A percentile compares a stretch with the other conserved stretches of the same genome.
phyloP scores from a whole-genome alignment of 371 early-diverging fungal genomes.

The Entomophthora muscae region DNA sequence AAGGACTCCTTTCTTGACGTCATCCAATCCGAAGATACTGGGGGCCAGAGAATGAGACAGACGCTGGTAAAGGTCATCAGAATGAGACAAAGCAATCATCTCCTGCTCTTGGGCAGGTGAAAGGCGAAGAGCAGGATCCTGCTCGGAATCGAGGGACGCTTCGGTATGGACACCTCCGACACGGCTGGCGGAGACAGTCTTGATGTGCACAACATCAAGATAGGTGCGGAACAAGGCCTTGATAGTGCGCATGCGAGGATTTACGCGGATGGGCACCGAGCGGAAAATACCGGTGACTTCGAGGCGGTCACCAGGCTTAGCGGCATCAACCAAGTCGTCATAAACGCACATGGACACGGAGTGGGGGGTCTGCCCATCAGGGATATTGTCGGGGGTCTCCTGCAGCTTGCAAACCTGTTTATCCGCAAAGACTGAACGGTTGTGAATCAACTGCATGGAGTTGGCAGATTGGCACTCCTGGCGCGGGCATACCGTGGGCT shows the following conservation, averaged over 20 bases:
- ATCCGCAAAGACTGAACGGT: conserved; percentile 84
- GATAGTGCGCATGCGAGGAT: conserved; percentile 79
- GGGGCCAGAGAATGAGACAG: conserved; percentile 46
- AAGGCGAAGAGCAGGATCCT: neutral
- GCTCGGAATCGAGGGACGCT: neutral
- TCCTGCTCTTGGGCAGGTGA: neutral
- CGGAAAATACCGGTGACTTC: conserved; percentile 95
- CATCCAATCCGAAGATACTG: conserved; percentile 92
- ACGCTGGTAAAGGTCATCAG: conserved; percentile 6
- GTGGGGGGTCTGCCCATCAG: conserved; percentile 98
- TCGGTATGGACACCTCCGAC: conserved; percentile 19
- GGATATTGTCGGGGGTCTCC: conserved; percentile 95
- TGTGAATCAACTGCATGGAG: conserved; percentile 79
- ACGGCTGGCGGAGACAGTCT: conserved; percentile 58
- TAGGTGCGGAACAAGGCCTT: conserved; percentile 93
- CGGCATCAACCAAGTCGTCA: conserved; percentile 90
- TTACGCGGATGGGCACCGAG: conserved; percentile 90
- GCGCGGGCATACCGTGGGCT: conserved; percentile 83
- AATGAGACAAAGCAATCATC: neutral
- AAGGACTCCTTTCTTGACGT: conserved; percentile 95
- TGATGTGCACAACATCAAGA: conserved; percentile 89
- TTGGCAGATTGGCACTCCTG: conserved; percentile 58
- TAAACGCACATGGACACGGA: conserved; percentile 83
- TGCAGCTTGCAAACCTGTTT: conserved; percentile 96
- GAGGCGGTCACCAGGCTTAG: conserved; percentile 93